phyloP scores from a whole-genome alignment of 257 asterid species.

The Ajuga chamaepitys region DNA sequence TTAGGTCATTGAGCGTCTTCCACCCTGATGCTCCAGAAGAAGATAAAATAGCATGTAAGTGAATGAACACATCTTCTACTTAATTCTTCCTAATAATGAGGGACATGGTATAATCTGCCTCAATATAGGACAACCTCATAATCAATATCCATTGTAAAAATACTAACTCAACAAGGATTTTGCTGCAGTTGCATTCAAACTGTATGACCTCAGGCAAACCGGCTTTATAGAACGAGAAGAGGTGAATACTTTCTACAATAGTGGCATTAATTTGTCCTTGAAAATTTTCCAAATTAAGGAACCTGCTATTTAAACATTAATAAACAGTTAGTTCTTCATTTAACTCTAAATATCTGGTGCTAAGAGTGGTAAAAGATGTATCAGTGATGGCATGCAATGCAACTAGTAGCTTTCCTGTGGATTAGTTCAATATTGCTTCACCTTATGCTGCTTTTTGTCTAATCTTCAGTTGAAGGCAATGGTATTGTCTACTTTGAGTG shows the following conservation, averaged over 20 bases:
- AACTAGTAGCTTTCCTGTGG: background rate
- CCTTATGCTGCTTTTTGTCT: background rate
- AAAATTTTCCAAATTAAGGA: too few species aligned
- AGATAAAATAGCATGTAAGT: constrained; percentile 46
- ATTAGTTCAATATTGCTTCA: background rate
- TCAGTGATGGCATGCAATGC: background rate
- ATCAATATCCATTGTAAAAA: background rate
- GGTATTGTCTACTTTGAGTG: constrained; percentile 56
- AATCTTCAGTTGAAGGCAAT: constrained; percentile 48
- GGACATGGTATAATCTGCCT: background rate
- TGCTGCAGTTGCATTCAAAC: constrained; percentile 57
- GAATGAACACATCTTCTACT: background rate
- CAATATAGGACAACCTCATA: background rate
- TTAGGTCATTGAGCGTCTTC: constrained; percentile 56
- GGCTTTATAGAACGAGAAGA: constrained; percentile 63
- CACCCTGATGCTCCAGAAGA: constrained; percentile 46
- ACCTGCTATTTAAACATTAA: background rate
- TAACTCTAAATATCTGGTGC: background rate
- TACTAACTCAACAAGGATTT: constrained; percentile 11
- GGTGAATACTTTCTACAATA: constrained; percentile 27
- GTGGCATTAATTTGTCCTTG: too few species aligned
- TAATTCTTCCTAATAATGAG: background rate
- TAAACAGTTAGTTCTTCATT: background rate
- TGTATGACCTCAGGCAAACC: constrained; percentile 52
- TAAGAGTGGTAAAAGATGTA: background rate